Evolutionary conservation across 768 basidiomycete genomes (phyloP).

Genomic region (Dictyophora rubrovolvata): DNA sequence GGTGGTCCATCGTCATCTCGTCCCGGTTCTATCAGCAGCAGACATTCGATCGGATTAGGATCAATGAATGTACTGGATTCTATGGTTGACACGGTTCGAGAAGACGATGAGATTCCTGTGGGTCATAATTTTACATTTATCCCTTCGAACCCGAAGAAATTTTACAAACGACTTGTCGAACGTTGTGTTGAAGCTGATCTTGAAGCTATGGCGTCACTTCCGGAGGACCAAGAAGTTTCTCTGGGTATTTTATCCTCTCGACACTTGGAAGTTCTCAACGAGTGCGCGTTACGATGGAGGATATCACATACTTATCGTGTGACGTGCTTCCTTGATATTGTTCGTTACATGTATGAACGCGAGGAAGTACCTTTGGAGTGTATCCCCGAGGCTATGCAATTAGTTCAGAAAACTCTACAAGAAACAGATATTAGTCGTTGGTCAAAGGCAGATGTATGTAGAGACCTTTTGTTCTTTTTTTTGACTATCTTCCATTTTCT

Average conservation of each 20-base stretch:
- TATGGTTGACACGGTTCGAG: constrained; percentile 26
- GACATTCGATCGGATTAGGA: constrained; percentile 37
- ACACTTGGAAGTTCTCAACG: constrained; percentile 77
- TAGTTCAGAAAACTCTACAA: constrained; percentile 56
- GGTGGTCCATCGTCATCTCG: constrained; percentile 29
- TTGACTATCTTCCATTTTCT: constrained; percentile 4
- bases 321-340: constrained; percentile 74
- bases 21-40: constrained; percentile 55
- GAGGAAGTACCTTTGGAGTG: constrained; percentile 92
- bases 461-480: neutral
- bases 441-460: constrained; percentile 73
- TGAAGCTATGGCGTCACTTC: constrained; percentile 84
- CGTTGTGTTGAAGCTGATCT: constrained; percentile 77
- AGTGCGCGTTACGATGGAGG: constrained; percentile 86
- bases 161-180: constrained; percentile 77
- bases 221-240: constrained; percentile 89
- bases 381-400: constrained; percentile 78
- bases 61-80: constrained; percentile 16
- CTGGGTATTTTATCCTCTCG: constrained; percentile 74
- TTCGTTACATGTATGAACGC: constrained; percentile 78
- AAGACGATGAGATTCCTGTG: constrained; percentile 60
- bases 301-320: constrained; percentile 71
- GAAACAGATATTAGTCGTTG: constrained; percentile 69
- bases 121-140: constrained; percentile 83
- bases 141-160: constrained; percentile 77